Percentiles rank a stretch among this genome's conserved stretches.
Conservation (phyloP, 495 filamentous ascomycete genomes). For the Glarea lozoyensis region DNA sequence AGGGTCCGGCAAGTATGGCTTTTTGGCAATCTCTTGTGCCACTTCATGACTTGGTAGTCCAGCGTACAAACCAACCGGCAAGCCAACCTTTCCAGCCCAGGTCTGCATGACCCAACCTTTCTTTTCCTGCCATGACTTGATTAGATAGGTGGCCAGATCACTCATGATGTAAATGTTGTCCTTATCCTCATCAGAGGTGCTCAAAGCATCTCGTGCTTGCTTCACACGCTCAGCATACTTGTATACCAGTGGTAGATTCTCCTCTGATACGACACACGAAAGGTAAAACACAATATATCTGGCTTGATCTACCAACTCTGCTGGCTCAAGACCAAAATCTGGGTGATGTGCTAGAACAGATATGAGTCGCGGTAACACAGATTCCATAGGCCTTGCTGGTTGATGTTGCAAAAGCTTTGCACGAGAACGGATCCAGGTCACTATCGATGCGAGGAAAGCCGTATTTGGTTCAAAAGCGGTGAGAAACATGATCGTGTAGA, state of each 20-base stretch:
- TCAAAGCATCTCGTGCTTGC: conserved; percentile 72
- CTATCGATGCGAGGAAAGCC: conserved; percentile 57
- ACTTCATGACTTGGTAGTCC: conserved; percentile 65
- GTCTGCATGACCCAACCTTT: conserved; percentile 72
- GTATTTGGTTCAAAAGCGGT: conserved; percentile 78
- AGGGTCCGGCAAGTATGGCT: conserved; percentile 71
- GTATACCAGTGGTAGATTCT: conserved; percentile 82
- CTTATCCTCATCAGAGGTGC: conserved; percentile 38
- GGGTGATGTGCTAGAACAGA: conserved; percentile 91
- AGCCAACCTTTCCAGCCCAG: conserved; percentile 69
- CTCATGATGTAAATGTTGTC: conserved; percentile 78
- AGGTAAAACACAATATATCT: conserved; percentile 88
- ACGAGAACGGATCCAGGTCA: conserved; percentile 85
- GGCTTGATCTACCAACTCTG: conserved; percentile 69
- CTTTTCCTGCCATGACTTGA: conserved; percentile 73
- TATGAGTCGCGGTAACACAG: conserved; percentile 74
- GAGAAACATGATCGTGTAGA: conserved; percentile 81
- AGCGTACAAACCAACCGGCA: conserved; percentile 70
- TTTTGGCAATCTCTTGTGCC: conserved; percentile 76
- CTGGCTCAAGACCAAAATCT: conserved; percentile 64
- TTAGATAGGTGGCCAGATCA: conserved; percentile 75
- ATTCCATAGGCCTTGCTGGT: conserved; percentile 65
- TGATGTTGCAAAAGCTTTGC: conserved; percentile 41
- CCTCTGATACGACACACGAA: conserved; percentile 68
- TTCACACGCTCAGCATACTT: conserved; percentile 91